Conservation (phyloP, 169 alveolate species). For the Babesia gibsoni region DNA sequence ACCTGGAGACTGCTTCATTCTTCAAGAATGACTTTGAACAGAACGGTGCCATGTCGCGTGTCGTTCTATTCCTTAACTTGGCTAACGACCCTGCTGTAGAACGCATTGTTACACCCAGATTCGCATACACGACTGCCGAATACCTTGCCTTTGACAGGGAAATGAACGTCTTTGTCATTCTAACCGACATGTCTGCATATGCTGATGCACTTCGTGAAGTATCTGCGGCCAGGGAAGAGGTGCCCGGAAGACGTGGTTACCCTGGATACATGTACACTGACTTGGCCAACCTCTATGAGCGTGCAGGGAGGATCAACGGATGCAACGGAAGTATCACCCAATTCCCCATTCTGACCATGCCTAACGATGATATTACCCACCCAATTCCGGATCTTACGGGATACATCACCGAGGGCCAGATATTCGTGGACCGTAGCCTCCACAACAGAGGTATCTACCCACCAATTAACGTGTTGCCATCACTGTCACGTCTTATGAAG, state of each 20-base stretch:
- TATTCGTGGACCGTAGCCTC: constrained; percentile 96
- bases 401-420: constrained; percentile 98
- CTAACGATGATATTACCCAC: constrained; percentile 99
- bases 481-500: constrained; percentile 98
- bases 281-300: constrained; percentile 97
- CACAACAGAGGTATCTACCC: constrained; percentile 96
- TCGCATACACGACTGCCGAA: constrained; percentile 99
- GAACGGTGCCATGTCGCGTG: constrained; percentile 99
- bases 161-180: constrained; percentile 96
- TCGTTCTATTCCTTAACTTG: constrained; percentile 96
- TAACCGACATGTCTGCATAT: constrained; percentile 99
- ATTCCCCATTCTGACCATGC: constrained; percentile 99
- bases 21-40: constrained; percentile 99
- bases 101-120: constrained; percentile 97
- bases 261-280: constrained; percentile 99
- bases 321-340: constrained; percentile 96
- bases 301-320: constrained; percentile 99
- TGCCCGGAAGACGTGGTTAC: constrained; percentile 99
- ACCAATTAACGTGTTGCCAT: constrained; percentile 97
- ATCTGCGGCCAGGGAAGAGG: constrained; percentile 99
- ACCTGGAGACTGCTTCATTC: constrained; percentile 99
- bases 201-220: constrained; percentile 99
- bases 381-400: constrained; percentile 99
- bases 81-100: constrained; percentile 99
- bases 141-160: constrained; percentile 98